Conservation (phyloP, 441 rosid species). For the Populus hybrid region DNA sequence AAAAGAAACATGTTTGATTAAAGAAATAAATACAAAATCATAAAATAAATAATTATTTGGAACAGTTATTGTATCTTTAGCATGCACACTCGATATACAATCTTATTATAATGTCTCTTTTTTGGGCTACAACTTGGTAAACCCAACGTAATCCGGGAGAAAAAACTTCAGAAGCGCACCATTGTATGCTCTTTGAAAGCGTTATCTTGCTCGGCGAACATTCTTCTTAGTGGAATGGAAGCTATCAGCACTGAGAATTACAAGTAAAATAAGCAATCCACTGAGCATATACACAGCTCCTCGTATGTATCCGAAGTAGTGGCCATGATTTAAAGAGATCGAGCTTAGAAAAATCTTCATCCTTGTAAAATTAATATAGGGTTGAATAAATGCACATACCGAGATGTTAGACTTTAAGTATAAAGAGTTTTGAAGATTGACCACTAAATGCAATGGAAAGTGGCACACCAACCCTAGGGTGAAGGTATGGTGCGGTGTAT, state of each 20-base stretch:
- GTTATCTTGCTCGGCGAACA: not conserved
- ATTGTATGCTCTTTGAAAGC: not conserved
- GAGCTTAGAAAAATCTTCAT: too few relatives aligned
- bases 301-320: not conserved
- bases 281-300: not conserved
- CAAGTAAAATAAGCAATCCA: not conserved
- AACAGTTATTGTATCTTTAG: too few relatives aligned
- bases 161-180: not conserved
- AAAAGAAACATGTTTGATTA: too few relatives aligned
- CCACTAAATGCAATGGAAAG: not conserved
- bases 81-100: too few relatives aligned
- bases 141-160: not conserved
- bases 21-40: too few relatives aligned
- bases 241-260: not conserved
- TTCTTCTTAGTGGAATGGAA: not conserved
- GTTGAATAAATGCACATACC: too few relatives aligned
- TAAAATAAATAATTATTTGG: too few relatives aligned
- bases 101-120: too few relatives aligned
- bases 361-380: too few relatives aligned
- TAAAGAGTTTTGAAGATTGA: not conserved
- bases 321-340: not conserved
- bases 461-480: not conserved
- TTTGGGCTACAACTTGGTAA: not conserved
- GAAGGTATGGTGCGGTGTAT: not conserved
- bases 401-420: not conserved